Percentiles rank a stretch among this genome's conserved stretches.
These are phyloP conservation scores for Psilocybe tampanensis DNA, from an alignment of 768 basidiomycete species.

Conservation along the genomic window DNA sequence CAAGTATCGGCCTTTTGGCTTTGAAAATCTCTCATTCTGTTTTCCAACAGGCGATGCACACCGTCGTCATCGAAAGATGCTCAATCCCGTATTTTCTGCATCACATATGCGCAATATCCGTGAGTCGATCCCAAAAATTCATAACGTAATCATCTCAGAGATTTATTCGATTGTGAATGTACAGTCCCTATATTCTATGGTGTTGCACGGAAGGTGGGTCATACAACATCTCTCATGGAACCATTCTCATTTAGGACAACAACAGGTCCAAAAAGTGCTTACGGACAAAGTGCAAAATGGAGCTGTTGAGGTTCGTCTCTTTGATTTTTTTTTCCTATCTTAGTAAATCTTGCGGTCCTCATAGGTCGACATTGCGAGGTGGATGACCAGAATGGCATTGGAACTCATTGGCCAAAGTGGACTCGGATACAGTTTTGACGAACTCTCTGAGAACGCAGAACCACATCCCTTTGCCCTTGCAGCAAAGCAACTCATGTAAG, in stretches of 20 bases:
- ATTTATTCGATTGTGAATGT: too few species aligned
- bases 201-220: slow-evolving; percentile 27
- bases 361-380: slow-evolving; percentile 36
- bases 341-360: slow-evolving; percentile 3
- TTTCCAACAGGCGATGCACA: slow-evolving; percentile 38
- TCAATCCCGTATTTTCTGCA: slow-evolving; percentile 46
- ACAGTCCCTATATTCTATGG: slow-evolving; percentile 36
- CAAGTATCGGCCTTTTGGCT: neutral
- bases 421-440: slow-evolving; percentile 44
- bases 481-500: slow-evolving; percentile 32
- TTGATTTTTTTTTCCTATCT: neutral
- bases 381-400: slow-evolving; percentile 47
- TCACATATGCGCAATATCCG: slow-evolving; percentile 42
- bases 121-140: slow-evolving; percentile 13
- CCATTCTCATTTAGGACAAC: neutral
- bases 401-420: slow-evolving; percentile 54
- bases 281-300: slow-evolving; percentile 26
- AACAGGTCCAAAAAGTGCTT: slow-evolving; percentile 29
- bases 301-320: slow-evolving; percentile 31
- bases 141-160: too few species aligned
- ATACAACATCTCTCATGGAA: neutral
- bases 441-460: slow-evolving; percentile 30
- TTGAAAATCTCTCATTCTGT: neutral
- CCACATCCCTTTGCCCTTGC: slow-evolving; percentile 32
- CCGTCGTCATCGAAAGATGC: slow-evolving; percentile 42